Conservation (phyloP, 2,329 filamentous ascomycete genomes). For the Exophiala viscosa region DNA sequence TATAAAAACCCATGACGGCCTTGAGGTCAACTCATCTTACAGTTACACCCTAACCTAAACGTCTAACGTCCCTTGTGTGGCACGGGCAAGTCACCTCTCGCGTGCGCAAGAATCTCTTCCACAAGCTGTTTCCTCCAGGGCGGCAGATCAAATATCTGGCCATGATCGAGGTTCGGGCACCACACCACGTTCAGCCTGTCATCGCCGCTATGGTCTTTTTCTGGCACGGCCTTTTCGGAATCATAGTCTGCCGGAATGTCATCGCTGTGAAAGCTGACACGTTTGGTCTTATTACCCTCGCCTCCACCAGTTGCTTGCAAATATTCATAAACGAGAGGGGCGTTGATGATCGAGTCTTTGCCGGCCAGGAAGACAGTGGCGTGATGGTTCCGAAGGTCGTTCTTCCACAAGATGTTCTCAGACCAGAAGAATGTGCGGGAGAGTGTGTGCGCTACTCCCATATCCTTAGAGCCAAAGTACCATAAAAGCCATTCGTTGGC, state of each 20-base stretch:
- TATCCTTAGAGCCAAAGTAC: constrained; percentile 67
- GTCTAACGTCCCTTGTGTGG: background rate
- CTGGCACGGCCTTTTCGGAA: background rate
- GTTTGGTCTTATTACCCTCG: background rate
- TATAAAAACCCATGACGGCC: background rate
- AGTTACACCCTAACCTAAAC: background rate
- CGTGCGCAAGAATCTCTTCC: background rate
- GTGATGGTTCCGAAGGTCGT: constrained; percentile 11
- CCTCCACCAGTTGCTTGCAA: background rate
- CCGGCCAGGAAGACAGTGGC: constrained; percentile 14
- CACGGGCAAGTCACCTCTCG: background rate
- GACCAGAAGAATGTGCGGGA: constrained; percentile 68
- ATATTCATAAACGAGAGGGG: constrained; percentile 6
- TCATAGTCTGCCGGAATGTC: background rate
- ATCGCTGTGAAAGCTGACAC: background rate
- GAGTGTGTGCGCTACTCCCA: constrained; percentile 62
- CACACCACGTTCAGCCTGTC: background rate
- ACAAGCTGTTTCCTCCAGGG: background rate
- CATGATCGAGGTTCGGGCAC: background rate
- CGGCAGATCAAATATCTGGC: background rate
- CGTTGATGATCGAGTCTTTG: constrained; percentile 19
- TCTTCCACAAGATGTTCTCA: constrained; percentile 63
- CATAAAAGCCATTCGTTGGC: constrained; percentile 69
- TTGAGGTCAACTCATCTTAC: background rate
- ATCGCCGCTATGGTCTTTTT: background rate